Percentiles rank a stretch among this genome's conserved stretches.
Evolutionary conservation across 257 asterid genomes (phyloP).

Genomic region (Solanum arcanum): DNA sequence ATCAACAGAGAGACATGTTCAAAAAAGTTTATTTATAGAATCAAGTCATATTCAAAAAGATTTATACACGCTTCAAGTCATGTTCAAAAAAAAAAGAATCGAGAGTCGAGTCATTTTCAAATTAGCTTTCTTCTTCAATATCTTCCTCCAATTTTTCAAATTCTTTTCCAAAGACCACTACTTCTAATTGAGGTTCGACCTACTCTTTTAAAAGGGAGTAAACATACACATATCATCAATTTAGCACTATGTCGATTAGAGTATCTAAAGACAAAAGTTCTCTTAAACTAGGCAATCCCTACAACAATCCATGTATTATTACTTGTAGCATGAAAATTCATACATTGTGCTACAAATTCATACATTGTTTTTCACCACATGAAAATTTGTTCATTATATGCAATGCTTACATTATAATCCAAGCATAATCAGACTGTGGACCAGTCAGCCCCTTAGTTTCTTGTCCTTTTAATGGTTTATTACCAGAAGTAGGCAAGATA

Average conservation of each 20-base stretch:
- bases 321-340: not conserved
- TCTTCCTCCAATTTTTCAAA: not conserved
- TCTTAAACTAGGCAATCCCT: not conserved
- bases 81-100: not conserved
- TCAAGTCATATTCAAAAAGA: not conserved
- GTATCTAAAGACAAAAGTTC: not conserved
- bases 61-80: not conserved
- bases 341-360: not conserved
- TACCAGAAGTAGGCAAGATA: not conserved
- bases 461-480: not conserved
- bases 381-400: not conserved
- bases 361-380: not conserved
- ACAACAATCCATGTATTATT: not conserved
- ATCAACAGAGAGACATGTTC: not conserved
- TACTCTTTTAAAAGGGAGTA: not conserved
- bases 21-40: not conserved
- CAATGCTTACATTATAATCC: not conserved
- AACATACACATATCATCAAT: not conserved
- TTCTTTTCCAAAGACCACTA: not conserved
- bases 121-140: not conserved
- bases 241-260: not conserved
- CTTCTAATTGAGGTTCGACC: not conserved
- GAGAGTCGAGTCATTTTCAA: not conserved
- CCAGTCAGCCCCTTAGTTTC: not conserved
- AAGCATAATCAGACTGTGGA: not conserved